Conservation (phyloP, 2,329 filamentous ascomycete genomes). For the Claviceps digitariae region DNA sequence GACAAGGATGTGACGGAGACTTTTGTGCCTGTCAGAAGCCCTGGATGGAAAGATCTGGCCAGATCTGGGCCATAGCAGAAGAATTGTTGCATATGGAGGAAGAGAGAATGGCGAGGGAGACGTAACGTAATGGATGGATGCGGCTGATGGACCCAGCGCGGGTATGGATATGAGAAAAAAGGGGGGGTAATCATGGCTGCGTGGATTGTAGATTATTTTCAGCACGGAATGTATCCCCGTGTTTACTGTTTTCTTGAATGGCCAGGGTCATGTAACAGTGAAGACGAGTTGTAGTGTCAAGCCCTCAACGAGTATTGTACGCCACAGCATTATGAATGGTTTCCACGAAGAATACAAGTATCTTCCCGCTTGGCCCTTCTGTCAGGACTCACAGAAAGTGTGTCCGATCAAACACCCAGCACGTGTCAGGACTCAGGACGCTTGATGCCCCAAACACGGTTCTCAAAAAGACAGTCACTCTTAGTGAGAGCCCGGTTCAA, state of each 20-base stretch:
- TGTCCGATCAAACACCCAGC: too few relatives aligned
- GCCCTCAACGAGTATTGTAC: too few relatives aligned
- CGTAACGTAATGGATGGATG: not conserved
- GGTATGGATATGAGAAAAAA: not conserved
- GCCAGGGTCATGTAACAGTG: too few relatives aligned
- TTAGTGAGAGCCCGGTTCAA: too few relatives aligned
- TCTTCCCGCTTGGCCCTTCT: too few relatives aligned
- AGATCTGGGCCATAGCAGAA: constrained; percentile 20
- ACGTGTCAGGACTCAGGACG: too few relatives aligned
- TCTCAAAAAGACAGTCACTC: too few relatives aligned
- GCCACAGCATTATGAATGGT: too few relatives aligned
- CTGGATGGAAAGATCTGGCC: constrained; percentile 11
- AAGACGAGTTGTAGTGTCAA: too few relatives aligned
- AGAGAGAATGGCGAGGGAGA: not conserved
- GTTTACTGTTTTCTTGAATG: not conserved
- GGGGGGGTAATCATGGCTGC: not conserved
- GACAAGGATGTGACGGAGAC: not conserved
- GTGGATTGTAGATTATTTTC: not conserved
- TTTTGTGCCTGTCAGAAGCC: constrained; percentile 2
- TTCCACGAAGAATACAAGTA: too few relatives aligned
- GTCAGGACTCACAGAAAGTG: too few relatives aligned
- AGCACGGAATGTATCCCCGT: not conserved
- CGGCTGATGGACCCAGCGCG: not conserved
- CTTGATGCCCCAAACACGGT: too few relatives aligned
- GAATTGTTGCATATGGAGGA: constrained; percentile 16